Percentiles rank a stretch among this genome's conserved stretches.
Conservation (phyloP, 148 eudicot genomes). For the Arctostaphylos glauca region DNA sequence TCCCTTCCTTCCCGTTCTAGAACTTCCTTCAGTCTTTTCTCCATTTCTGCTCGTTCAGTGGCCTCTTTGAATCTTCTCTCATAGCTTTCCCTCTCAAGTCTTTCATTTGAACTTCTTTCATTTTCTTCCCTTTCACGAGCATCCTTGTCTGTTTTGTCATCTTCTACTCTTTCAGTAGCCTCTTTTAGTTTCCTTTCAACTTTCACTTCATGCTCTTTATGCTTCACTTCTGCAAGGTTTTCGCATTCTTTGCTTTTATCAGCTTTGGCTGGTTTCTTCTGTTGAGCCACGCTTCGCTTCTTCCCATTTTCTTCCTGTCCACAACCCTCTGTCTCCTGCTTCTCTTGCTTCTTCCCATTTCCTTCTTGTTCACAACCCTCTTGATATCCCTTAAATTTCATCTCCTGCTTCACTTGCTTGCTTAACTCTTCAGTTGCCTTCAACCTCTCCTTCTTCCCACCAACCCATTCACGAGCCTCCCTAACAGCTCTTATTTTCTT, state of each 20-base stretch:
- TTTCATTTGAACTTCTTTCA: slow-evolving; percentile 19
- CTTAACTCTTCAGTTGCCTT: slow-evolving; percentile 9
- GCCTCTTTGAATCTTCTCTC: slow-evolving; percentile 41
- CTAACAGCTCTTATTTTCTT: slow-evolving; percentile 21
- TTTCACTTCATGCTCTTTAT: slow-evolving; percentile 21
- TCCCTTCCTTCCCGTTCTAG: slow-evolving; percentile 35
- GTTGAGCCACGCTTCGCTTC: not conserved
- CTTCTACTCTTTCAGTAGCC: slow-evolving; percentile 17
- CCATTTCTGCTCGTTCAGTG: slow-evolving; percentile 38
- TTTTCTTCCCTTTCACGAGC: slow-evolving; percentile 19
- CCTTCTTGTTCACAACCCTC: slow-evolving; percentile 13
- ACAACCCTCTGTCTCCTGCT: slow-evolving; percentile 14
- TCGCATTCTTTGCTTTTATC: slow-evolving; percentile 17
- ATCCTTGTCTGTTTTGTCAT: slow-evolving; percentile 16
- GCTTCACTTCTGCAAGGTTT: slow-evolving; percentile 20
- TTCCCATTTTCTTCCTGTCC: slow-evolving; percentile 13
- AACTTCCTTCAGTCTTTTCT: slow-evolving; percentile 42
- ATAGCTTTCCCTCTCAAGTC: slow-evolving; percentile 26
- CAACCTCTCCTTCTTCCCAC: slow-evolving; percentile 11
- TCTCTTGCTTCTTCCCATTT: slow-evolving; percentile 12
- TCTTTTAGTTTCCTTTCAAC: slow-evolving; percentile 13
- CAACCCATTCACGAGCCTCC: slow-evolving; percentile 20
- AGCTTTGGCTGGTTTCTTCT: slow-evolving; percentile 17
- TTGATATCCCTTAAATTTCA: slow-evolving; percentile 7
- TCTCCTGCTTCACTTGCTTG: slow-evolving; percentile 15